Evolutionary conservation across 805 yeast genomes (phyloP).

Genomic region (Wickerhamiella shivajii): DNA sequence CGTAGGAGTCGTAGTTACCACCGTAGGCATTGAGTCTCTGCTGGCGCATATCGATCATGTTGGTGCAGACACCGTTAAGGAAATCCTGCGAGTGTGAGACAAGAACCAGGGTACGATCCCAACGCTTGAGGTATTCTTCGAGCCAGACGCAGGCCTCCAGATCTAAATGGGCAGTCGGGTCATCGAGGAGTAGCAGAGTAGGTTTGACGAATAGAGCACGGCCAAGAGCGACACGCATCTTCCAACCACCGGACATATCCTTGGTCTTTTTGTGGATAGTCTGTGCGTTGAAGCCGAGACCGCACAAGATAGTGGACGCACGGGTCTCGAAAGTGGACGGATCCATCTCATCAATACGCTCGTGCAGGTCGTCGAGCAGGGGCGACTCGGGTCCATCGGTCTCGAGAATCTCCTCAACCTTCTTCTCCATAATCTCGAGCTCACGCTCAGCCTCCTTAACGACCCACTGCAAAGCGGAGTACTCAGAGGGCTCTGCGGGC

Average conservation of each 20-base stretch:
- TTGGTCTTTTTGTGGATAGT: slow-evolving; percentile 90
- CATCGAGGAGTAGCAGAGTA: slow-evolving; percentile 84
- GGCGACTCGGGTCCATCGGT: slow-evolving; percentile 91
- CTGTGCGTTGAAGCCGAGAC: slow-evolving; percentile 84
- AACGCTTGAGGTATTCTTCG: slow-evolving; percentile 91
- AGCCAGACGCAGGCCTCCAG: slow-evolving; percentile 99
- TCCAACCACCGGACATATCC: slow-evolving; percentile 99
- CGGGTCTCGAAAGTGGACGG: slow-evolving; percentile 91
- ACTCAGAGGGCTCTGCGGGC: slow-evolving; percentile 92
- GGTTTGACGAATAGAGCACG: slow-evolving; percentile 98
- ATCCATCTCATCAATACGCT: slow-evolving; percentile 91
- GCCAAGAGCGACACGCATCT: slow-evolving; percentile 97
- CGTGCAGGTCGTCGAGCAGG: slow-evolving; percentile 74
- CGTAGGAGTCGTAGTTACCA: slow-evolving; percentile 97
- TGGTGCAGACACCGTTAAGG: slow-evolving; percentile 95
- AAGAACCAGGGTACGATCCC: slow-evolving; percentile 81
- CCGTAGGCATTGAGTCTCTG: slow-evolving; percentile 65
- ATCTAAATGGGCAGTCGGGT: slow-evolving; percentile 99
- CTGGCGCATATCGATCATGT: slow-evolving; percentile 95
- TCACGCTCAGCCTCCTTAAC: slow-evolving; percentile 92
- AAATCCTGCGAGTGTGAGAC: slow-evolving; percentile 99
- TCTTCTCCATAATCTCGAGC: slow-evolving; percentile 78
- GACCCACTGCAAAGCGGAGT: slow-evolving; percentile 86
- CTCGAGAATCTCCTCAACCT: slow-evolving; percentile 77
- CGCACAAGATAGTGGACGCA: slow-evolving; percentile 88